Percentiles rank a stretch among this genome's conserved stretches.
Evolutionary conservation across 805 yeast genomes (phyloP).

Genomic region (Lipomyces kockii): DNA sequence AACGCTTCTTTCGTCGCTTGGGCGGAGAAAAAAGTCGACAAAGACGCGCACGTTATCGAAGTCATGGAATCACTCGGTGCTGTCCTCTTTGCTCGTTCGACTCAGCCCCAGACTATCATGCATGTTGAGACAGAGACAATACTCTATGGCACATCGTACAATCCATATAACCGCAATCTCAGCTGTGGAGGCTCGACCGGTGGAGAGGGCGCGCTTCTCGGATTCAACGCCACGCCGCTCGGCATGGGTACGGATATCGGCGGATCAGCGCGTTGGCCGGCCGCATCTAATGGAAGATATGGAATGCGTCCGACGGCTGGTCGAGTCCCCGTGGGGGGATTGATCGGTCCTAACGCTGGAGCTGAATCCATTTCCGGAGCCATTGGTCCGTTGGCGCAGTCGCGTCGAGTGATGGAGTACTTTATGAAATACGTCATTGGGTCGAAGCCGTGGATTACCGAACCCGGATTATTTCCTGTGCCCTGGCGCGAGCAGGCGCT

Average conservation of each 20-base stretch:
- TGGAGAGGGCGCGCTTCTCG: conserved; percentile 70
- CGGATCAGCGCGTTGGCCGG: conserved; percentile 70
- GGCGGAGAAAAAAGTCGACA: conserved; percentile 54
- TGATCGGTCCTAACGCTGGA: conserved; percentile 53
- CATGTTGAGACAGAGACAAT: conserved; percentile 67
- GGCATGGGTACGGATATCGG: conserved; percentile 76
- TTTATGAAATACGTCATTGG: conserved; percentile 54
- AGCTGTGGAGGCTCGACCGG: conserved; percentile 77
- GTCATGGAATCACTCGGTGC: conserved; percentile 60
- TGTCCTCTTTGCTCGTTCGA: conserved; percentile 66
- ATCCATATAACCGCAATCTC: conserved; percentile 60
- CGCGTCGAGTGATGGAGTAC: conserved; percentile 54
- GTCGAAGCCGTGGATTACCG: conserved; percentile 60
- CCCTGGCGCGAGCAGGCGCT: conserved; percentile 55
- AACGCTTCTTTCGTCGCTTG: conserved; percentile 63
- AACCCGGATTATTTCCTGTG: conserved; percentile 54
- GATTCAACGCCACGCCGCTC: conserved; percentile 61
- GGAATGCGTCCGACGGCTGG: conserved; percentile 68
- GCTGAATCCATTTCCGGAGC: conserved; percentile 56
- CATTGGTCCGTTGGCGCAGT: conserved; percentile 56
- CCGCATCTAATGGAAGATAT: conserved; percentile 64
- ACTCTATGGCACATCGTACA: conserved; percentile 62
- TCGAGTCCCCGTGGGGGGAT: conserved; percentile 54
- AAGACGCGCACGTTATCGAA: conserved; percentile 55
- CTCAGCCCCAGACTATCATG: conserved; percentile 73